phyloP scores from a whole-genome alignment of 2,329 filamentous ascomycete species.

The Colletotrichum phormii region DNA sequence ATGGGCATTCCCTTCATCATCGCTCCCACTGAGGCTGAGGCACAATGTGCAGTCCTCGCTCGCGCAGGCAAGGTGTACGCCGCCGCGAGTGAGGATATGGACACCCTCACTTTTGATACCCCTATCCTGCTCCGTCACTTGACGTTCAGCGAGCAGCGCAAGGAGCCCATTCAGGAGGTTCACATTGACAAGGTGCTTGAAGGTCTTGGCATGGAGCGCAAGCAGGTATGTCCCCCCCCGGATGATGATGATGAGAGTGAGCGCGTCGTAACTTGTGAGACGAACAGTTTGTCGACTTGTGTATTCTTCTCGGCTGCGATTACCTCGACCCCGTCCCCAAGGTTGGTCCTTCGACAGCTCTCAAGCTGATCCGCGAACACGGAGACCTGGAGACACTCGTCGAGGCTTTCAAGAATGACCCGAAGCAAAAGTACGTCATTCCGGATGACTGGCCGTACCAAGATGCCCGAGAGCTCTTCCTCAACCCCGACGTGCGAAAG shows the following conservation, averaged over 20 bases:
- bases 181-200: conserved; percentile 87
- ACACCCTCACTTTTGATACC: conserved; percentile 94
- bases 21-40: conserved; percentile 96
- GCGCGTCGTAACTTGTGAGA: conserved; percentile 17
- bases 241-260: neutral
- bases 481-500: conserved; percentile 86
- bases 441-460: conserved; percentile 98
- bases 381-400: conserved; percentile 89
- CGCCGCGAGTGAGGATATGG: conserved; percentile 98
- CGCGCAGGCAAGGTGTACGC: conserved; percentile 95
- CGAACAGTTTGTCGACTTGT: conserved; percentile 91
- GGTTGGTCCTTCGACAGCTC: conserved; percentile 88
- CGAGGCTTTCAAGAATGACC: conserved; percentile 79
- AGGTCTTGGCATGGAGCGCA: conserved; percentile 87
- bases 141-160: conserved; percentile 96
- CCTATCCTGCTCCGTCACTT: conserved; percentile 92
- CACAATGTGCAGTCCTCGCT: conserved; percentile 92
- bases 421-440: conserved; percentile 83
- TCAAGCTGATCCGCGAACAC: conserved; percentile 95
- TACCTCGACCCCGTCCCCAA: conserved; percentile 98
- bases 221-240: conserved; percentile 68
- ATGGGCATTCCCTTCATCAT: conserved; percentile 98
- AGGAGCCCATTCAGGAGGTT: conserved; percentile 97
- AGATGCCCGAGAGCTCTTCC: conserved; percentile 92
- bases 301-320: conserved; percentile 96